Evolutionary conservation across 2,329 filamentous ascomycete genomes (phyloP).

Genomic region (Cladophialophora yegresii): DNA sequence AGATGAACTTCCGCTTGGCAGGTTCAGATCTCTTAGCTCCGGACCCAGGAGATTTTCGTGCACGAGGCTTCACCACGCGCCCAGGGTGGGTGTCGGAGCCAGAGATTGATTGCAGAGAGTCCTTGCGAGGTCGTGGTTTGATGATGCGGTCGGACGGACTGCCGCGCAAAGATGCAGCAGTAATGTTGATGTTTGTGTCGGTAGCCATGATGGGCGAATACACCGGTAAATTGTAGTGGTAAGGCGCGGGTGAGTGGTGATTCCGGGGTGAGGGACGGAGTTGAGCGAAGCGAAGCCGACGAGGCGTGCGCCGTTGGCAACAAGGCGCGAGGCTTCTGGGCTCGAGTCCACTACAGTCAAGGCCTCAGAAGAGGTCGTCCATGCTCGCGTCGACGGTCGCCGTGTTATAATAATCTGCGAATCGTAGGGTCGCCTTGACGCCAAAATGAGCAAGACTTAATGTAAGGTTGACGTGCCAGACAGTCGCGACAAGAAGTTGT

Average conservation of each 20-base stretch:
- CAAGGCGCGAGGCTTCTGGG: constrained; percentile 26
- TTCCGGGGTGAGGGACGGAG: constrained; percentile 24
- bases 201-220: constrained; percentile 27
- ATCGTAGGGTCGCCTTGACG: not conserved
- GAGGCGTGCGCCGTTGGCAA: constrained; percentile 16
- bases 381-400: constrained; percentile 14
- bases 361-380: constrained; percentile 12
- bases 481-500: constrained; percentile 1
- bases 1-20: constrained; percentile 62
- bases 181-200: constrained; percentile 32
- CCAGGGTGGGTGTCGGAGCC: constrained; percentile 35
- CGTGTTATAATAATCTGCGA: not conserved
- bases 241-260: constrained; percentile 11
- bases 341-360: constrained; percentile 10
- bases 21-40: constrained; percentile 37
- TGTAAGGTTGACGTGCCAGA: not conserved
- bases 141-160: constrained; percentile 35
- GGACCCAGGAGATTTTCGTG: constrained; percentile 36
- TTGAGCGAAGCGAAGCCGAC: constrained; percentile 26
- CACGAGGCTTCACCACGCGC: constrained; percentile 37
- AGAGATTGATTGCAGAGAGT: constrained; percentile 35
- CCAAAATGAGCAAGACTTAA: not conserved
- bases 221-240: constrained; percentile 10
- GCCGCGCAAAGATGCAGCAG: constrained; percentile 31
- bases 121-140: constrained; percentile 35